Conservation (phyloP, 1,284 basidiomycete species). For the Cryptococcus deneoformans region DNA sequence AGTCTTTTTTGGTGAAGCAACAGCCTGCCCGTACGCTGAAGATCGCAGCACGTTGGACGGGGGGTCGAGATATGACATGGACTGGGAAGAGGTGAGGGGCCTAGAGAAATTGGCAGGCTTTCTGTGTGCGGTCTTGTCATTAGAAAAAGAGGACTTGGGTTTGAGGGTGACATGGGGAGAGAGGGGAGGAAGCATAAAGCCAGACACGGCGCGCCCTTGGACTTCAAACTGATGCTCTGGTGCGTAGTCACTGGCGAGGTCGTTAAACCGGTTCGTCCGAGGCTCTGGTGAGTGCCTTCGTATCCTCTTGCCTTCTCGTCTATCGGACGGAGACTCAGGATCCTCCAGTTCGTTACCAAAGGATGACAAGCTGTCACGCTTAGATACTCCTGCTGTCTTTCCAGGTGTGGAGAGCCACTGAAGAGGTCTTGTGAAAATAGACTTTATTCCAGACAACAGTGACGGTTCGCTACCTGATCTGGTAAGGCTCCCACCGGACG, state of each 20-base stretch:
- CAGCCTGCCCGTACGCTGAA: not conserved
- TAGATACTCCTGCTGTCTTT: slow-evolving; percentile 5
- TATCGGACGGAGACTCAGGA: slow-evolving; percentile 26
- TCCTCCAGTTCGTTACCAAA: slow-evolving; percentile 33
- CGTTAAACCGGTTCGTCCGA: not conserved
- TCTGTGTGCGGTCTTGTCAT: slow-evolving; percentile 2
- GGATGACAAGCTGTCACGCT: slow-evolving; percentile 23
- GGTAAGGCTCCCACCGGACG: slow-evolving; percentile 1
- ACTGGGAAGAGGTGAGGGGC: slow-evolving; percentile 24
- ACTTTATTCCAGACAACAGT: slow-evolving; percentile 31
- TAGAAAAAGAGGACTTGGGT: slow-evolving; percentile 14
- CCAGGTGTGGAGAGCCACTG: slow-evolving; percentile 36
- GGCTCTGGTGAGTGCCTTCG: slow-evolving; percentile 16
- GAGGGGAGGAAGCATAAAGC: slow-evolving; percentile 34
- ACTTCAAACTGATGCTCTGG: slow-evolving; percentile 14
- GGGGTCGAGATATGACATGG: slow-evolving; percentile 42
- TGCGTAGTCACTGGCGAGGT: slow-evolving; percentile 16
- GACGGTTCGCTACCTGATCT: slow-evolving; percentile 27
- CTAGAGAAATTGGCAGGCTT: slow-evolving; percentile 26
- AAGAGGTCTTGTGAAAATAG: slow-evolving; percentile 33
- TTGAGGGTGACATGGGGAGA: slow-evolving; percentile 28
- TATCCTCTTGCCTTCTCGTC: slow-evolving; percentile 22
- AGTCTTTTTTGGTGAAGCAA: slow-evolving; percentile 5
- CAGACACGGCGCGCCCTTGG: slow-evolving; percentile 24
- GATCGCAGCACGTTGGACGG: slow-evolving; percentile 23